These are phyloP conservation scores for Hericium alpestre DNA, from an alignment of 768 basidiomycete genomes.

Conservation along the genomic window DNA sequence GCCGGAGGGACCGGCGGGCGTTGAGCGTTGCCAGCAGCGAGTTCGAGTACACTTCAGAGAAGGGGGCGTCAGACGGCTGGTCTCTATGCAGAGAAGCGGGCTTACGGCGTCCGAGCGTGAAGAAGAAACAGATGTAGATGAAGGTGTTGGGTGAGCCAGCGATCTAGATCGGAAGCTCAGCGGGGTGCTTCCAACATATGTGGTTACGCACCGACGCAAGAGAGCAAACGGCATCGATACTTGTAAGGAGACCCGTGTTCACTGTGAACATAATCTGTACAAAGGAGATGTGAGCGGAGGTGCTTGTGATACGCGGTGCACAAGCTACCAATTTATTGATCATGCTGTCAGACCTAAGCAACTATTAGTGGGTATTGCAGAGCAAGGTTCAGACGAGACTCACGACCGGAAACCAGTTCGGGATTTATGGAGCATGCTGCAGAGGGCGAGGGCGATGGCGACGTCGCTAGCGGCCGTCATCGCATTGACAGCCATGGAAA, in stretches of 20 bases:
- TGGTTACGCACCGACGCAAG: slow-evolving; percentile 25
- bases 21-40: slow-evolving; percentile 45
- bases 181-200: background rate
- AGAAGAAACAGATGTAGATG: slow-evolving; percentile 50
- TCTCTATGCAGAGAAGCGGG: background rate
- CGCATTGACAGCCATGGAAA: slow-evolving; percentile 47
- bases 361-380: too few relatives aligned
- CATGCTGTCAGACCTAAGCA: slow-evolving; percentile 31
- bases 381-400: slow-evolving; percentile 21
- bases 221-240: slow-evolving; percentile 31
- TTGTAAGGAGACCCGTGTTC: slow-evolving; percentile 33
- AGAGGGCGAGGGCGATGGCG: slow-evolving; percentile 38
- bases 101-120: slow-evolving; percentile 41
- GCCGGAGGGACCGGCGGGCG: slow-evolving; percentile 19
- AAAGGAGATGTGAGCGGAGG: background rate
- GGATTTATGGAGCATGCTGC: slow-evolving; percentile 38
- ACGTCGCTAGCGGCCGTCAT: slow-evolving; percentile 40
- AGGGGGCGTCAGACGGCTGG: background rate
- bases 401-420: slow-evolving; percentile 40
- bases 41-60: slow-evolving; percentile 38
- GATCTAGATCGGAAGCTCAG: slow-evolving; percentile 28
- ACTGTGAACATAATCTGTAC: slow-evolving; percentile 27
- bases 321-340: slow-evolving; percentile 23
- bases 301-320: too few relatives aligned
- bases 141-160: slow-evolving; percentile 32